Evolutionary conservation across 148 eudicot genomes (phyloP), one percentile per base, ranked within the genome.

Genomic region (Silene uniflora): DNA sequence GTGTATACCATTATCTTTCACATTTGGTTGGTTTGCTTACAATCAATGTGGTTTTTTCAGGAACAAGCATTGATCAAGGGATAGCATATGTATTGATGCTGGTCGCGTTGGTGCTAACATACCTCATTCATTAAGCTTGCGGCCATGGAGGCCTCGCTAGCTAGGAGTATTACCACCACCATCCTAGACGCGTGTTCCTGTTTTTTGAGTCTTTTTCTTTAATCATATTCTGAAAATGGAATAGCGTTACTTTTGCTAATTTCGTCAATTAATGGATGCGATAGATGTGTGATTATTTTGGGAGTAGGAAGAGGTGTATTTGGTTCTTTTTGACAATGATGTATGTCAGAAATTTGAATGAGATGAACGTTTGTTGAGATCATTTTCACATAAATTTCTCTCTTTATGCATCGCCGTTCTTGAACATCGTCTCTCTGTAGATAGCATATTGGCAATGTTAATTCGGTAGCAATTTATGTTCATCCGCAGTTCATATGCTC

Each of bases 41-140:
- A 11, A 60, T 6, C 14, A 14, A 49, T 62, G 49, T 32, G 1
- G 10, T 65, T 18, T 6, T 71, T 77, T 75, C 87, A 87, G 90
- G 90, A 63, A 85, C 90, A 75, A 67, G 84, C 6, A 85, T 87
- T 49, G 90, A 87, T 82, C 90, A 87, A 79, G 88, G 86, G 77
- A 77, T 87, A 66, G 90, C 90, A 9, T 87, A 85, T 46, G 77
- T 73, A 27, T 78, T 87, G 61, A 87, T 87, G 90, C 71, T 87
- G 74, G 85, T 87, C 29, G 90, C 90, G 16, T 82, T 87, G 86
- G 88, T 71, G 61, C 77, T 87, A 74, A 87, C 90, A 12, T 87
- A 87, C 59, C 86, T 87, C 80, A 87, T 87, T 73, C 90, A 87
- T 76, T 87, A 25, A 81, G 2, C 72, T 24, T 49, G 74, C 60